Percentiles rank a stretch among this genome's conserved stretches.
Evolutionary conservation across 257 asterid species (phyloP).

Genomic region (Gentiana macrophylla): DNA sequence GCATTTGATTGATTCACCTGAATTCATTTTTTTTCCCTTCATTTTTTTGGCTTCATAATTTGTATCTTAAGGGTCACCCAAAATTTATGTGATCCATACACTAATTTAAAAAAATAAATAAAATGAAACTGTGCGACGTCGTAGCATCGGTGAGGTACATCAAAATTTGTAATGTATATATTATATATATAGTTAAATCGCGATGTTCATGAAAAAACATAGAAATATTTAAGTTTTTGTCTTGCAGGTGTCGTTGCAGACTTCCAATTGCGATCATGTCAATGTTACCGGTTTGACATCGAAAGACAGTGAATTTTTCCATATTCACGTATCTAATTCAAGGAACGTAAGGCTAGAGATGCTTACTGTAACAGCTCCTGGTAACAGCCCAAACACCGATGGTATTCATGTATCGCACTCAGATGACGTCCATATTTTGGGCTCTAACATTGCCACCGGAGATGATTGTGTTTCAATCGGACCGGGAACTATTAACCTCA

Average conservation of each 20-base stretch:
- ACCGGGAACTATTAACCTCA: not conserved
- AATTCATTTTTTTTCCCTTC: no score
- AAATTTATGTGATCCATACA: no score
- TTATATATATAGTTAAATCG: no score
- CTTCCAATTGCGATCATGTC: not conserved
- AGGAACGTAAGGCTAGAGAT: constrained; percentile 22
- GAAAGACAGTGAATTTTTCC: constrained; percentile 34
- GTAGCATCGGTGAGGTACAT: no score
- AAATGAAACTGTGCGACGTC: no score
- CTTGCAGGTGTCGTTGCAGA: not conserved
- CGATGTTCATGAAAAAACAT: no score
- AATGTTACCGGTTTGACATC: constrained; percentile 11
- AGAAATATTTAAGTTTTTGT: no score
- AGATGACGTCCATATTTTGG: not conserved
- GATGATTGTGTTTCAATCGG: constrained; percentile 46
- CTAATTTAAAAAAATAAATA: no score
- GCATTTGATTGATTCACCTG: no score
- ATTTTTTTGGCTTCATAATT: no score
- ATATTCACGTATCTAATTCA: constrained; percentile 22
- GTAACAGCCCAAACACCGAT: constrained; percentile 28
- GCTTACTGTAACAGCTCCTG: constrained; percentile 18
- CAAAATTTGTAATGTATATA: no score
- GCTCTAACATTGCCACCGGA: constrained; percentile 23
- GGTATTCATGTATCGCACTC: constrained; percentile 29
- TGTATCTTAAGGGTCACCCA: no score